Percentiles rank a stretch among this genome's conserved stretches.
Conservation (phyloP, 495 filamentous ascomycete genomes). For the Neurospora pannonica region DNA sequence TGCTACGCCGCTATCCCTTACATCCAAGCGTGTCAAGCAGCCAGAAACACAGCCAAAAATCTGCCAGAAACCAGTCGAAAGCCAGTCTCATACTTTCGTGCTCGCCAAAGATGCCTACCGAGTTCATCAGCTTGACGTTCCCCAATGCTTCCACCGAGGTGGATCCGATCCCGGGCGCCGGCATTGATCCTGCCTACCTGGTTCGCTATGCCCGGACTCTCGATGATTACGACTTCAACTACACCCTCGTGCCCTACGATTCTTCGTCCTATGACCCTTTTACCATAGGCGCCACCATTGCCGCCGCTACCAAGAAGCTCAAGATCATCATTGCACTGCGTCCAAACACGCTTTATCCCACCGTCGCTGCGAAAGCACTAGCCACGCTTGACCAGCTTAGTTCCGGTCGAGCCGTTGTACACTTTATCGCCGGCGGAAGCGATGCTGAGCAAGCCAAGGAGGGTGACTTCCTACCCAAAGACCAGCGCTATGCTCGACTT, state of each 20-base stretch:
- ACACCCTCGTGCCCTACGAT: slow-evolving; percentile 45
- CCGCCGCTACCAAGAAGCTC: slow-evolving; percentile 40
- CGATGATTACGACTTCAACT: slow-evolving; percentile 45
- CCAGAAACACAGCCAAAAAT: neutral
- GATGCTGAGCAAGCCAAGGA: slow-evolving; percentile 44
- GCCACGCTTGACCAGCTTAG: slow-evolving; percentile 46
- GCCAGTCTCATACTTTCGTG: neutral
- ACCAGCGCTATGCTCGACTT: slow-evolving; percentile 40
- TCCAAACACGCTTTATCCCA: slow-evolving; percentile 46
- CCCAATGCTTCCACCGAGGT: slow-evolving; percentile 43
- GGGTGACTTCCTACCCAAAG: slow-evolving; percentile 45
- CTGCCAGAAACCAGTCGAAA: neutral
- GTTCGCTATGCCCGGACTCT: slow-evolving; percentile 39
- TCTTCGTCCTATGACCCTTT: slow-evolving; percentile 43
- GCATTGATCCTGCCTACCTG: slow-evolving; percentile 39
- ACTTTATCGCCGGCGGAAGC: slow-evolving; percentile 46
- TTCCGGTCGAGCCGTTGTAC: slow-evolving; percentile 41
- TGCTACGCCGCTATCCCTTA: neutral
- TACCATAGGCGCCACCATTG: slow-evolving; percentile 43
- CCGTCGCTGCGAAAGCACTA: slow-evolving; percentile 46
- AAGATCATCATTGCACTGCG: slow-evolving; percentile 49
- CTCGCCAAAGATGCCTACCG: slow-evolving; percentile 33
- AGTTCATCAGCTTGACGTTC: slow-evolving; percentile 46
- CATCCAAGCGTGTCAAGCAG: neutral
- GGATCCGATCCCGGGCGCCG: slow-evolving; percentile 34